Base-by-base conservation (phyloP, 2,329 filamentous ascomycete genomes). In the Zymoseptoria ardabiliae region DNA sequence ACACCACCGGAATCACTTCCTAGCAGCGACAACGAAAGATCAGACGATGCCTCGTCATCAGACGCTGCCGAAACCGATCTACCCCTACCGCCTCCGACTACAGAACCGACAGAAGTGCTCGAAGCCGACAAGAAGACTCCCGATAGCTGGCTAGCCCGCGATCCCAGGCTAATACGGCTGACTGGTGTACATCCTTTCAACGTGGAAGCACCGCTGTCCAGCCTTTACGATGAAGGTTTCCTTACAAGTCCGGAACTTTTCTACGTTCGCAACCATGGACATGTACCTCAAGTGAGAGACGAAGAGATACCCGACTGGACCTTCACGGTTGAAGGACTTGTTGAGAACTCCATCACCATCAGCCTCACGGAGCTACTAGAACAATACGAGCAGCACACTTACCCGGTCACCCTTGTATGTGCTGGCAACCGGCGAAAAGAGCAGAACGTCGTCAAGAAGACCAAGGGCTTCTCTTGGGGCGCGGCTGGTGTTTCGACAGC, bases 401-500 rank as follows among this genome's bases (percentile, higher is more conserved):
- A 89, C 59, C 92, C 92, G 0, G 82, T 97, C 61, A 96, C 92
- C 0, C 82, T 97, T 1, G 91, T 96, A 21, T 97, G 92, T 72
- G 92, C 92, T 3, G 92, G 92, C 1, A 97, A 97, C 73, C 82
- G 92, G 60, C 83, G 92, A 30, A 96, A 96, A 75, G 92, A 97
- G 74, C 92, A 96, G 71, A 97, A 97, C 66, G 81, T 90, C 55
- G 89, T 96, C 2, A 82, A 90, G 17, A 96, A 96, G 73, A 90
- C 89, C 1, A 95, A 96, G 68, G 92, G 92, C 0, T 97, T 97
- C 76, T 96, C 91, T 2, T 97, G 92, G 92, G 92, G 92, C 41
- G 81, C 92, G 0, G 91, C 90, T 3, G 92, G 91, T 22, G 73
- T 97, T 5, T 95, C 91, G 0, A 97, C 90, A 0, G 90, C 91